These are phyloP conservation scores for Trichosporon coremiiforme DNA, from an alignment of 1,284 basidiomycete species.

Conservation along the genomic window DNA sequence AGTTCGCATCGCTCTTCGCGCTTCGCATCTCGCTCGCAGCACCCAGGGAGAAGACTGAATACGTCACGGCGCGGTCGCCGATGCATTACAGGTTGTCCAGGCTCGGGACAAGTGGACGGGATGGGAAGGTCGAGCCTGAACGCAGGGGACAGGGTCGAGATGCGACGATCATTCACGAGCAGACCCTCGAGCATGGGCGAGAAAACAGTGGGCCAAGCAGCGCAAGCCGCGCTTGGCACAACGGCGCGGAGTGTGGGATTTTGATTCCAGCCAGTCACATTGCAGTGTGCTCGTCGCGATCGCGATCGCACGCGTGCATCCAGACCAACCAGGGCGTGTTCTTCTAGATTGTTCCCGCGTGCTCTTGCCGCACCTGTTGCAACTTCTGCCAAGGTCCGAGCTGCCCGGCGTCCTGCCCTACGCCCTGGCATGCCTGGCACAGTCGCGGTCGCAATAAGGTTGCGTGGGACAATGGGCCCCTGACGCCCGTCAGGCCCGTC, in stretches of 20 bases:
- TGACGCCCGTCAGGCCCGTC: no score
- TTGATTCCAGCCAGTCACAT: neutral
- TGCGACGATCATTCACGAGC: neutral
- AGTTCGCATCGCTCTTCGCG: neutral
- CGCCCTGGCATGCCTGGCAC: no score
- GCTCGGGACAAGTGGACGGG: neutral
- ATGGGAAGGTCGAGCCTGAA: neutral
- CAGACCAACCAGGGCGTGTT: no score
- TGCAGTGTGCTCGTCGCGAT: no score
- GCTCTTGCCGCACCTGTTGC: no score
- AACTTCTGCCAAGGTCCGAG: slow-evolving; percentile 1
- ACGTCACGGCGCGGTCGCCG: neutral
- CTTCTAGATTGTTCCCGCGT: slow-evolving; percentile 2
- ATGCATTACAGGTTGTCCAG: no score
- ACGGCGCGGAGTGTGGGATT: neutral
- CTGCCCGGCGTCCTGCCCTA: neutral
- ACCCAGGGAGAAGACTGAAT: no score
- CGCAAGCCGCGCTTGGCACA: no score
- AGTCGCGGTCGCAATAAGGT: no score
- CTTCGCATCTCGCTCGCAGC: neutral
- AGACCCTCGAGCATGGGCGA: neutral
- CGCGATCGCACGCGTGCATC: neutral
- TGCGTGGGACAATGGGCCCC: neutral
- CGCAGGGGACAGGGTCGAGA: neutral
- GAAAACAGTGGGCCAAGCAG: no score